phyloP scores from a whole-genome alignment of 192 early-diverging fungal species.

The Backusella circina region DNA sequence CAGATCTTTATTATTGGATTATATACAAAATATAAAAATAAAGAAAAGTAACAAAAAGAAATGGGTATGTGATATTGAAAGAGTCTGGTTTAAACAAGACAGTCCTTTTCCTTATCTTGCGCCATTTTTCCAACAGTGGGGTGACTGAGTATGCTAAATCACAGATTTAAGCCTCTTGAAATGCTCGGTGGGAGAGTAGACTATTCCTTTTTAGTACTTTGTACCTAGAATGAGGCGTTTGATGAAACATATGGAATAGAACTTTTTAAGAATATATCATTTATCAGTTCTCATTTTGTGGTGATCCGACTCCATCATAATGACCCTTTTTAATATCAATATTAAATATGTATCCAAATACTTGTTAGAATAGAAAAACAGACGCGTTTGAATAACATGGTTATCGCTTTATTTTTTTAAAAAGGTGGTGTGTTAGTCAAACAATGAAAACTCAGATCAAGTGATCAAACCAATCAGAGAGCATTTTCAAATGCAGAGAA shows the following conservation, averaged over 20 bases:
- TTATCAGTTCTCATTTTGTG: neutral
- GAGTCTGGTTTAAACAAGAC: too few relatives aligned
- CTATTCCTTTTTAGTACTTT: neutral
- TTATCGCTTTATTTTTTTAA: neutral
- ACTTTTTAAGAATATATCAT: neutral
- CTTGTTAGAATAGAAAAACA: too few relatives aligned
- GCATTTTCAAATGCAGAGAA: neutral
- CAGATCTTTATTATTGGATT: too few relatives aligned
- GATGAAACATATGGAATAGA: neutral
- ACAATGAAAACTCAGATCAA: neutral
- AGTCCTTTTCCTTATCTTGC: too few relatives aligned
- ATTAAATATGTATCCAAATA: neutral
- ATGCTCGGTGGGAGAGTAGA: neutral
- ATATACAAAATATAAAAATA: too few relatives aligned
- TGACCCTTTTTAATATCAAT: neutral
- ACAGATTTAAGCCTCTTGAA: neutral
- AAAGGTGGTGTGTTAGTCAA: neutral
- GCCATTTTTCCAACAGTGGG: neutral
- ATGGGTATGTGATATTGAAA: too few relatives aligned
- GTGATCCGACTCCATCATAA: neutral
- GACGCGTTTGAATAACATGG: neutral
- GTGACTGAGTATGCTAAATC: neutral
- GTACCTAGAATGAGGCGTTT: neutral
- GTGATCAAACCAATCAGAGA: neutral
- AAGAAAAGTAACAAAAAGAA: too few relatives aligned